These are phyloP conservation scores for Magnaporthiopsis poae DNA, from an alignment of 2,329 filamentous ascomycete genomes.

Conservation along the genomic window DNA sequence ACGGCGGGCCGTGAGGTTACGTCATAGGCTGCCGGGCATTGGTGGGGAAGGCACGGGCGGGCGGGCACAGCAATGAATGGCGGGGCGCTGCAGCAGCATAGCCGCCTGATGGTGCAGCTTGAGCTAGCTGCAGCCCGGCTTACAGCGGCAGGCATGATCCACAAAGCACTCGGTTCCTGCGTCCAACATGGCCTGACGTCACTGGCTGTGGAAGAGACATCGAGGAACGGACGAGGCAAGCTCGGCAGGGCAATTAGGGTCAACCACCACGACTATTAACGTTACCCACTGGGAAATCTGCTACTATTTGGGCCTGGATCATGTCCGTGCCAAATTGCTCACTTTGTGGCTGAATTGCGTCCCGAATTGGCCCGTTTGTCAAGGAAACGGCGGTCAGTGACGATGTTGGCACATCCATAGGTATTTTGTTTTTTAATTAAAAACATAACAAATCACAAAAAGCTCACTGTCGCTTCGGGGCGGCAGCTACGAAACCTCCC, in stretches of 20 bases:
- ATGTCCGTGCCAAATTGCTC: background rate
- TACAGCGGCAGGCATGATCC: background rate
- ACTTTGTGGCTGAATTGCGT: background rate
- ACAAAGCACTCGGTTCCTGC: conserved; percentile 1
- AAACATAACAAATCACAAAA: no score
- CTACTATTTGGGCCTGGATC: background rate
- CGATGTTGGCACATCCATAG: background rate
- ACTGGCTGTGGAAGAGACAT: background rate
- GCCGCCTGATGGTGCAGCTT: background rate
- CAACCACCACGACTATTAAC: background rate
- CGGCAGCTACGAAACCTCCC: no score
- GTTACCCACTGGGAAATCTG: background rate
- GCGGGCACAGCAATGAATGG: conserved; percentile 2
- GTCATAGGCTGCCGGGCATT: background rate
- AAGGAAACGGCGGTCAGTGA: background rate
- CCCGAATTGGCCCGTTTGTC: no score
- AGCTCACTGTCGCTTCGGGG: no score
- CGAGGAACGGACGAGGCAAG: no score
- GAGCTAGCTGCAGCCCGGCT: background rate
- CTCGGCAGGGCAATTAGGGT: background rate
- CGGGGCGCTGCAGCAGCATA: background rate
- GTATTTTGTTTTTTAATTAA: no score
- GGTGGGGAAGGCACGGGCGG: background rate
- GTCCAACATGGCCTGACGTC: conserved; percentile 4
- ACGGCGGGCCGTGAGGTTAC: background rate